Evolutionary conservation across 345 rosid genomes (phyloP).

Genomic region (Salix dunnii): DNA sequence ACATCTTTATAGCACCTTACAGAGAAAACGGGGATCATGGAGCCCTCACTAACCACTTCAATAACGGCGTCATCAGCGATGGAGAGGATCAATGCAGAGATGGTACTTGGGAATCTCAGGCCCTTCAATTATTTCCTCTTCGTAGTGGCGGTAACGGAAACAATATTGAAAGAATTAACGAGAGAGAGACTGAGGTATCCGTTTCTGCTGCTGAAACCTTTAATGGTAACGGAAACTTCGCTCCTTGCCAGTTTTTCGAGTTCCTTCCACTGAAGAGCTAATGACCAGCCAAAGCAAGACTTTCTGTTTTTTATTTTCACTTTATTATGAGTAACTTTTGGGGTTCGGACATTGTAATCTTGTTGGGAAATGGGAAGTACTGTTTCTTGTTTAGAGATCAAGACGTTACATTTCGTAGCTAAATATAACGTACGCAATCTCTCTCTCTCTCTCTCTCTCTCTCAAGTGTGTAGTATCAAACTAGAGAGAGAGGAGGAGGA

Average conservation of each 20-base stretch:
- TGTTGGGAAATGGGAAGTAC: conserved; percentile 33
- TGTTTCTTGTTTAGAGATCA: conserved; percentile 18
- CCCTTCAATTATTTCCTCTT: conserved; percentile 72
- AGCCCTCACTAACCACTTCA: conserved; percentile 17
- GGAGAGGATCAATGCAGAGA: conserved; percentile 18
- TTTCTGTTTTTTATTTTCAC: background rate
- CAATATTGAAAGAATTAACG: conserved; percentile 25
- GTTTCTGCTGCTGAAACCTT: conserved; percentile 14
- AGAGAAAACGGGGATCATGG: conserved; percentile 25
- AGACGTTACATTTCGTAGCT: conserved; percentile 38
- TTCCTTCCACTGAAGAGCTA: conserved; percentile 77
- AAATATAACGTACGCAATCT: too few relatives aligned
- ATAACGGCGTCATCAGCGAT: conserved; percentile 5
- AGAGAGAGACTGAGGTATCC: conserved; percentile 34
- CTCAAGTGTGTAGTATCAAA: too few relatives aligned
- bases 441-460: too few relatives aligned
- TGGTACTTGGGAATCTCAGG: conserved; percentile 42
- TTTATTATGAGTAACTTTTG: conserved; percentile 8
- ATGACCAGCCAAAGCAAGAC: background rate
- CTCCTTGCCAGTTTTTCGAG: conserved; percentile 61
- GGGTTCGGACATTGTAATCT: conserved; percentile 26
- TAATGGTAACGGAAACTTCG: conserved; percentile 23
- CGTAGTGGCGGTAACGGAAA: conserved; percentile 26
- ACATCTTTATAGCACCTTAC: conserved; percentile 33
- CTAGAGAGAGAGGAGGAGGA: background rate